Percentiles rank a stretch among this genome's conserved stretches.
Conservation (phyloP, 2,329 filamentous ascomycete species). For the Xylariaceae sp. region DNA sequence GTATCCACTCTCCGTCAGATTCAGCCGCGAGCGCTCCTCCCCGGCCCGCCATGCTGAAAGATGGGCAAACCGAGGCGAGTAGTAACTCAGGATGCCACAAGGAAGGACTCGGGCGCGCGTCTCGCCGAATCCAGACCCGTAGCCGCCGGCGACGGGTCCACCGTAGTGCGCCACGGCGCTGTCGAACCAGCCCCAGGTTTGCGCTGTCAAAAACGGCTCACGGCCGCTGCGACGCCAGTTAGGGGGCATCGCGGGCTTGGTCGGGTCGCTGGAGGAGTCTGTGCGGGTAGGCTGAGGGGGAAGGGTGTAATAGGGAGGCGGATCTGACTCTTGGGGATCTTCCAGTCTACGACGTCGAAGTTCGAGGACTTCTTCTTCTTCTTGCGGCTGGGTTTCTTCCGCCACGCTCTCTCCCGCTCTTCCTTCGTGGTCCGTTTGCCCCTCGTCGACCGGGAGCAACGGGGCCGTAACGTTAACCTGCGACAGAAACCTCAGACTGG, state of each 20-base stretch:
- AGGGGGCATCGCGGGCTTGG: slow-evolving; percentile 33
- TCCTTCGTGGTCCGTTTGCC: not conserved
- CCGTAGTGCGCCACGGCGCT: slow-evolving; percentile 43
- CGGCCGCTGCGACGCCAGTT: slow-evolving; percentile 31
- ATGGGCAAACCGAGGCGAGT: slow-evolving; percentile 34
- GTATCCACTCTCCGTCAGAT: slow-evolving; percentile 38
- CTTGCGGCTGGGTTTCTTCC: not conserved
- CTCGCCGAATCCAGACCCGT: slow-evolving; percentile 39
- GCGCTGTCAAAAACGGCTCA: slow-evolving; percentile 38
- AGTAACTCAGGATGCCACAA: slow-evolving; percentile 45
- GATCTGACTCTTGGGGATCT: not conserved
- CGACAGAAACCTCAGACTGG: slow-evolving; percentile 39
- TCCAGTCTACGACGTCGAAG: not conserved
- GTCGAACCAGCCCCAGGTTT: slow-evolving; percentile 43
- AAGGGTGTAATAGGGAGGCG: slow-evolving; percentile 32
- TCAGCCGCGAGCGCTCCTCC: slow-evolving; percentile 34
- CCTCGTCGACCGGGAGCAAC: slow-evolving; percentile 24
- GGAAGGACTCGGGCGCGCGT: slow-evolving; percentile 35
- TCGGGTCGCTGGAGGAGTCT: slow-evolving; percentile 32
- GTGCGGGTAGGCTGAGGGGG: slow-evolving; percentile 35
- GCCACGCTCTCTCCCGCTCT: slow-evolving; percentile 2
- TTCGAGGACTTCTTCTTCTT: not conserved
- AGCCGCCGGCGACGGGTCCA: slow-evolving; percentile 24
- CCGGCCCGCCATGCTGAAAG: slow-evolving; percentile 29
- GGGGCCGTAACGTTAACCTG: slow-evolving; percentile 45